Evolutionary conservation across 306 rosid species (phyloP).

Genomic region (Vigna nakashimae): DNA sequence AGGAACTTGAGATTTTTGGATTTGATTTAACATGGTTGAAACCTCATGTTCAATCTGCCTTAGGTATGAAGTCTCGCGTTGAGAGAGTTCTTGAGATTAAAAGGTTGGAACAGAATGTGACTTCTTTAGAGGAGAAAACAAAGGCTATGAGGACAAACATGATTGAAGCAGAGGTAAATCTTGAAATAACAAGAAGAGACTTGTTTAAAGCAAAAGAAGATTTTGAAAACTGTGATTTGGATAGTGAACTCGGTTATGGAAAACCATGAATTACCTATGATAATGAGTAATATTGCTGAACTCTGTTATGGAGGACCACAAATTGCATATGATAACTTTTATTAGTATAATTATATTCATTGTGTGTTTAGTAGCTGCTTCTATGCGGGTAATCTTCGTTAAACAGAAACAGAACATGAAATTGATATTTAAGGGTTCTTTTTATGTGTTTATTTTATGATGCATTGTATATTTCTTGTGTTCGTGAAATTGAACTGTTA

Average conservation of each 20-base stretch:
- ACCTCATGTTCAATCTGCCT: constrained; percentile 35
- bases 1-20: constrained; percentile 11
- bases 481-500: too few relatives aligned
- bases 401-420: background rate
- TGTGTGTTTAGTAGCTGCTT: background rate
- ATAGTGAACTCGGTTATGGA: too few relatives aligned
- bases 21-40: constrained; percentile 43
- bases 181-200: constrained; percentile 18
- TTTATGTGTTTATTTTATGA: too few relatives aligned
- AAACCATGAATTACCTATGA: too few relatives aligned
- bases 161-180: background rate
- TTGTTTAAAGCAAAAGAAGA: constrained; percentile 1
- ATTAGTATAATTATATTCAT: too few relatives aligned
- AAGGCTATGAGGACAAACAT: background rate
- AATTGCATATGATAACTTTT: too few relatives aligned
- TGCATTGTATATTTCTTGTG: too few relatives aligned
- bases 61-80: background rate
- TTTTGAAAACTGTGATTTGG: too few relatives aligned
- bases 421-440: too few relatives aligned
- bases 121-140: constrained; percentile 15
- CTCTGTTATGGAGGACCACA: too few relatives aligned
- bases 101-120: background rate
- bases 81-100: constrained; percentile 13
- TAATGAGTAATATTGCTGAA: background rate
- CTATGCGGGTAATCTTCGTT: background rate